These are phyloP conservation scores for Cyclotella kingstonii DNA, from an alignment of 108 stramenopile genomes.

Conservation along the genomic window DNA sequence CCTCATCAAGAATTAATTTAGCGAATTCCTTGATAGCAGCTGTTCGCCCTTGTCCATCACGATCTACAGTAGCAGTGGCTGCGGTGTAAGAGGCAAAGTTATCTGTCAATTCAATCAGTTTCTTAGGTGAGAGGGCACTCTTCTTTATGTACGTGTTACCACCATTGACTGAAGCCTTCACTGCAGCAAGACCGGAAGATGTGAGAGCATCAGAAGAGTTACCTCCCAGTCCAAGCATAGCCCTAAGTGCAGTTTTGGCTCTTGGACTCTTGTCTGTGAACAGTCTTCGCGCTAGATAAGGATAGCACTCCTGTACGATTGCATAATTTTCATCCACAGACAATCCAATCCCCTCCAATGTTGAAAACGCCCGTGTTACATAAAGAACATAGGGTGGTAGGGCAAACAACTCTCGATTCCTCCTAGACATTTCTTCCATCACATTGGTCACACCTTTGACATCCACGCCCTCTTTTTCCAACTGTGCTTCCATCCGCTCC, in stretches of 20 bases:
- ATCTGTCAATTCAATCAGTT: constrained; percentile 79
- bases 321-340: constrained; percentile 82
- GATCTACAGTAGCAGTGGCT: constrained; percentile 68
- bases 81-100: constrained; percentile 85
- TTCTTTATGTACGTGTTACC: constrained; percentile 3
- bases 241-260: constrained; percentile 71
- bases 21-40: constrained; percentile 66
- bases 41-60: constrained; percentile 58
- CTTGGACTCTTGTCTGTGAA: constrained; percentile 86
- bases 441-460: constrained; percentile 77
- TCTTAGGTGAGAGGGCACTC: constrained; percentile 50
- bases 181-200: constrained; percentile 34
- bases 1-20: constrained; percentile 63
- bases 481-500: constrained; percentile 66
- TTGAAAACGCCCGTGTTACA: constrained; percentile 79
- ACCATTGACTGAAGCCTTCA: constrained; percentile 40
- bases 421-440: constrained; percentile 76
- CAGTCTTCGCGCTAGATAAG: constrained; percentile 75
- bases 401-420: constrained; percentile 75
- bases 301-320: constrained; percentile 88
- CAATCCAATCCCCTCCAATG: constrained; percentile 86
- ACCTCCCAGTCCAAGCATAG: constrained; percentile 76
- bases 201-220: constrained; percentile 15
- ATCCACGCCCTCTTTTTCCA: constrained; percentile 71
- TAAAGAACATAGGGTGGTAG: constrained; percentile 83